Evolutionary conservation across 2,329 filamentous ascomycete species (phyloP), one percentile per base, ranked within the genome.

Genomic region (Microcyclospora pomicola): DNA sequence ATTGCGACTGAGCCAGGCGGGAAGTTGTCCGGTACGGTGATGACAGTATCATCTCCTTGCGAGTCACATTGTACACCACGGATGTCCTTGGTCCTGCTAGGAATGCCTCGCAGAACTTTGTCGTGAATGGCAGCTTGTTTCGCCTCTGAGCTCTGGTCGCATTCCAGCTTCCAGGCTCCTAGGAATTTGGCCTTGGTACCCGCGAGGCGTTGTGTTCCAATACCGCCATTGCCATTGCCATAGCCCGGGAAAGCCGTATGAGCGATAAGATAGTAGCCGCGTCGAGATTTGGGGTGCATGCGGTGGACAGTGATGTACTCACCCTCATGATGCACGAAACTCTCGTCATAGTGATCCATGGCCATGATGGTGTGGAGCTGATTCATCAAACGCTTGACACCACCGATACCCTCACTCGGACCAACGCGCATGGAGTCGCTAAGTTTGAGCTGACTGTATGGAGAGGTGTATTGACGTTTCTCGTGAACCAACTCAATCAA

Each of bases 291-390:
- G 0, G 88, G 91, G 54, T 98, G 87, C 2, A 96, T 85, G 44
- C 92, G 73, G 59, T 98, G 91, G 6, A 98, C 85, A 1, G 91
- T 98, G 53, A 98, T 82, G 56, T 94, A 95, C 59, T 98, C 82
- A 39, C 84, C 82, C 46, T 96, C 87, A 56, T 98, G 91, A 55
- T 98, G 88, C 37, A 98, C 85, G 54, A 95, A 88, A 6, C 86
- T 94, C 60, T 98, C 91, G 39, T 87, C 80, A 55, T 93, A 98
- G 14, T 82, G 82, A 46, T 96, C 85, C 54, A 86, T 82, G 45
- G 91, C 91, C 91, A 98, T 96, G 45, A 87, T 72, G 6, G 80
- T 86, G 59, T 98, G 92, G 35, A 98, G 88, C 53, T 88, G 78
- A 59, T 98, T 98, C 43, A 98, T 69, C 9, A 96, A 69, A 58